These are phyloP conservation scores for Galerina marginata DNA, from an alignment of 768 basidiomycete genomes.

Conservation along the genomic window DNA sequence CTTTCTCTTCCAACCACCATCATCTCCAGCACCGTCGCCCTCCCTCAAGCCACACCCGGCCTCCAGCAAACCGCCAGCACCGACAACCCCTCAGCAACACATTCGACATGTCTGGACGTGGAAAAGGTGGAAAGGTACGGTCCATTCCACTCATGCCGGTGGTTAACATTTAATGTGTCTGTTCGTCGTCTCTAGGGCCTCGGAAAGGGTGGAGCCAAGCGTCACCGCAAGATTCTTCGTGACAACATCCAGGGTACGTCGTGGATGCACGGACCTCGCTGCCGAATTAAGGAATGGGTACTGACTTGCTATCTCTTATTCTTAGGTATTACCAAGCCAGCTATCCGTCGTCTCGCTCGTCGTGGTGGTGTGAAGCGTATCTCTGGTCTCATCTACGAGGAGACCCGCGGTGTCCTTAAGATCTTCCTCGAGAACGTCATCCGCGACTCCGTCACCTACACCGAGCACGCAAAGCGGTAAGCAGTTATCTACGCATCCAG, in stretches of 20 bases:
- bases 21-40: slow-evolving; percentile 22
- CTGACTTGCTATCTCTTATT: neutral
- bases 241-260: slow-evolving; percentile 76
- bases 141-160: neutral
- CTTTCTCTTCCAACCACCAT: slow-evolving; percentile 40
- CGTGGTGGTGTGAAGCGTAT: slow-evolving; percentile 87
- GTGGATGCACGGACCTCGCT: slow-evolving; percentile 19
- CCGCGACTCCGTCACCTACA: slow-evolving; percentile 91
- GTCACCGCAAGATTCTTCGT: slow-evolving; percentile 81
- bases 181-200: slow-evolving; percentile 54
- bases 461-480: slow-evolving; percentile 88
- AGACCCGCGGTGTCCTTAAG: slow-evolving; percentile 84
- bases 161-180: neutral
- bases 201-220: slow-evolving; percentile 81
- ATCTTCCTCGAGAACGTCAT: slow-evolving; percentile 77
- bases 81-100: slow-evolving; percentile 21
- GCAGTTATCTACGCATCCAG: slow-evolving; percentile 17
- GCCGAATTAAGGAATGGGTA: neutral
- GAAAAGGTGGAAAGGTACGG: slow-evolving; percentile 76
- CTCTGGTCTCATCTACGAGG: slow-evolving; percentile 78
- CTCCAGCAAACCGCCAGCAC: slow-evolving; percentile 3
- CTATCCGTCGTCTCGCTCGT: slow-evolving; percentile 81
- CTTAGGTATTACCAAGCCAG: slow-evolving; percentile 59
- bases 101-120: slow-evolving; percentile 72
- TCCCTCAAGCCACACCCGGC: slow-evolving; percentile 3